A percentile compares a stretch with the other conserved stretches of the same genome.
phyloP scores from a whole-genome alignment of 2,329 filamentous ascomycete genomes.

The Thielaviopsis populi region DNA sequence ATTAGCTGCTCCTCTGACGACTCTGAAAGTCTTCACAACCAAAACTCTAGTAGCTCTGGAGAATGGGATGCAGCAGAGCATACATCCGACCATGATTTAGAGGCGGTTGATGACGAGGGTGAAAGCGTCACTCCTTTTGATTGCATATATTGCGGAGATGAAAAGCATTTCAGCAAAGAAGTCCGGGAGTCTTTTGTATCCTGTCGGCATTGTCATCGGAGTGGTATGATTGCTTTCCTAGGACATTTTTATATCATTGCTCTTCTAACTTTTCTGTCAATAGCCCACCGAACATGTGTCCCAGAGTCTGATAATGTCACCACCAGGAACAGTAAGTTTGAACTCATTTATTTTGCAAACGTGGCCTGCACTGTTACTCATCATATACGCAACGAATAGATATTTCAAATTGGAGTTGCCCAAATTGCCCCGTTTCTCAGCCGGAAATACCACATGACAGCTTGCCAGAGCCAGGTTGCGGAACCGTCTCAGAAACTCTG shows the following conservation, averaged over 20 bases:
- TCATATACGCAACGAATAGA: conserved; percentile 22
- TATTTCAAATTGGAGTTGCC: conserved; percentile 36
- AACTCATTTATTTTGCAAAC: background rate
- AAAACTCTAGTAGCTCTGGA: conserved; percentile 39
- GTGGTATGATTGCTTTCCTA: conserved; percentile 43
- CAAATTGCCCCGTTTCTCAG: conserved; percentile 15
- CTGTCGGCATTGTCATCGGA: conserved; percentile 65
- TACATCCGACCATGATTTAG: conserved; percentile 38
- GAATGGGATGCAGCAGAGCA: conserved; percentile 45
- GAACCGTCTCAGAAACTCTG: background rate
- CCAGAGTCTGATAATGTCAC: conserved; percentile 37
- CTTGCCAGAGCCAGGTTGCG: background rate
- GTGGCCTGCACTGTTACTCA: background rate
- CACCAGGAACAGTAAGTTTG: conserved; percentile 33
- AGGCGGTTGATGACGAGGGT: conserved; percentile 42
- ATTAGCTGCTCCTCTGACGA: conserved; percentile 20
- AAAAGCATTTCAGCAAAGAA: conserved; percentile 67
- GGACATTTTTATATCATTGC: background rate
- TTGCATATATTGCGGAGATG: conserved; percentile 67
- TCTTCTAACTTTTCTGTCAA: conserved; percentile 16
- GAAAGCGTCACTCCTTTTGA: conserved; percentile 34
- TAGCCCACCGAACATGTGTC: conserved; percentile 86
- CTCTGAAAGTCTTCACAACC: conserved; percentile 22
- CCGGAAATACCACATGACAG: background rate
- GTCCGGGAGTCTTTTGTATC: conserved; percentile 67